Evolutionary conservation across 768 basidiomycete genomes (phyloP).

Genomic region (Mycena polygramma): DNA sequence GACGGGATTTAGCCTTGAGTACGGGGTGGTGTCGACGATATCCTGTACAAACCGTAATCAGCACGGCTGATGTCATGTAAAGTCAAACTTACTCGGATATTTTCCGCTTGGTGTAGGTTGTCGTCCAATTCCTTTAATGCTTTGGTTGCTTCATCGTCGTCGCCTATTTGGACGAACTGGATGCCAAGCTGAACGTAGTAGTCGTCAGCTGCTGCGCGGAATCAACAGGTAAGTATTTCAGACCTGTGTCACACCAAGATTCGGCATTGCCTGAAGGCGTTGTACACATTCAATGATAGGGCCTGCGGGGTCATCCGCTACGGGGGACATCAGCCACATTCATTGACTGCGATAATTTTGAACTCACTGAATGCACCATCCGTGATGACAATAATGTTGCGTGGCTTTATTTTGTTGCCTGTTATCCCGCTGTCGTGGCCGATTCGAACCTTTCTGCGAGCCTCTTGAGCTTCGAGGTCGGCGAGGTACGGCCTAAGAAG

Average conservation of each 20-base stretch:
- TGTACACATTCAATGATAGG: slow-evolving; percentile 61
- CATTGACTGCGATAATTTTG: neutral
- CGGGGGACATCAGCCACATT: neutral
- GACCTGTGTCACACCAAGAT: slow-evolving; percentile 29
- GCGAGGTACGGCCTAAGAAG: slow-evolving; percentile 45
- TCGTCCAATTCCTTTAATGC: slow-evolving; percentile 71
- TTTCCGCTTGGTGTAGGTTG: slow-evolving; percentile 55
- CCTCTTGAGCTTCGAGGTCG: slow-evolving; percentile 38
- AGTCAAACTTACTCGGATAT: slow-evolving; percentile 56
- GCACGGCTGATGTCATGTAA: neutral
- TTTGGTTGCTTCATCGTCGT: slow-evolving; percentile 52
- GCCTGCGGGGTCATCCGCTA: slow-evolving; percentile 65
- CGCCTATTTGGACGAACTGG: slow-evolving; percentile 81
- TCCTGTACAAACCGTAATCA: slow-evolving; percentile 6
- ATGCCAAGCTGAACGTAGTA: slow-evolving; percentile 64
- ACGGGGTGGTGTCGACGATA: slow-evolving; percentile 34
- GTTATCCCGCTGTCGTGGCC: slow-evolving; percentile 31
- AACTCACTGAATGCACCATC: slow-evolving; percentile 71
- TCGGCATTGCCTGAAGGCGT: slow-evolving; percentile 60
- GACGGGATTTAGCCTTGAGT: slow-evolving; percentile 22
- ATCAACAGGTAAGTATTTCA: neutral
- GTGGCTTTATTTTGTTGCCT: slow-evolving; percentile 59
- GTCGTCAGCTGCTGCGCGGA: neutral
- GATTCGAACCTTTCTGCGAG: slow-evolving; percentile 37
- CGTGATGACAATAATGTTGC: slow-evolving; percentile 73